Conservation (phyloP, 805 yeast species). For the Pichia heedii region DNA sequence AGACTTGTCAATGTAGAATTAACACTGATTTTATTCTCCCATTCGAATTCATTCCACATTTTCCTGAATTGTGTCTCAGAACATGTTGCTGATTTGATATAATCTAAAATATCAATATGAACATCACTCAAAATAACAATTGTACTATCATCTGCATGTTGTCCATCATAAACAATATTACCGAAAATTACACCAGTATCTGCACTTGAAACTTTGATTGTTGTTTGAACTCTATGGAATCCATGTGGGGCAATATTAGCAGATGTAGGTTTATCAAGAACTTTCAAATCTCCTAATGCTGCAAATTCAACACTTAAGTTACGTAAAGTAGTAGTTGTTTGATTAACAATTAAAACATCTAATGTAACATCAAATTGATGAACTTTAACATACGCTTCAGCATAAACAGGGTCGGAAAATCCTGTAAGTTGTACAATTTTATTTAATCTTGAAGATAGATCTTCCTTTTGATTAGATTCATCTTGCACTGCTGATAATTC, state of each 20-base stretch:
- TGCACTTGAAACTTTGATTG: constrained; percentile 91
- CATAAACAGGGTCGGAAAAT: constrained; percentile 94
- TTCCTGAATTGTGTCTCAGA: constrained; percentile 83
- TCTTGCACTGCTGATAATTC: constrained; percentile 52
- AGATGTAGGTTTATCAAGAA: constrained; percentile 82
- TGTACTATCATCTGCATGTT: constrained; percentile 79
- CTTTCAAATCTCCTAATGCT: constrained; percentile 90
- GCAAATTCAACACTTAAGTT: constrained; percentile 93
- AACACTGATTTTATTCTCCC: constrained; percentile 97
- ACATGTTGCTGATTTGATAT: constrained; percentile 90
- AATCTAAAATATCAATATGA: constrained; percentile 94
- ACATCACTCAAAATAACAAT: constrained; percentile 91
- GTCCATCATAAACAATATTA: constrained; percentile 93
- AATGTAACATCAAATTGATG: constrained; percentile 94
- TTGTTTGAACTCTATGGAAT: constrained; percentile 80
- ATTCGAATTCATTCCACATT: constrained; percentile 99
- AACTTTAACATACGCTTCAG: constrained; percentile 93
- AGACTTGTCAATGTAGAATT: constrained; percentile 58
- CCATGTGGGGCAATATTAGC: constrained; percentile 97
- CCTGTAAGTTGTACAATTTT: constrained; percentile 95
- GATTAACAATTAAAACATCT: constrained; percentile 90
- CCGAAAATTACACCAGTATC: constrained; percentile 98
- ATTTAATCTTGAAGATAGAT: constrained; percentile 68
- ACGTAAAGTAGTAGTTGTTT: constrained; percentile 82
- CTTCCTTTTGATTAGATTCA: constrained; percentile 42